A percentile compares a stretch with the other conserved stretches of the same genome.
These are phyloP conservation scores for Cymodocea nodosa DNA, from an alignment of 116 monocot genomes.

Conservation along the genomic window DNA sequence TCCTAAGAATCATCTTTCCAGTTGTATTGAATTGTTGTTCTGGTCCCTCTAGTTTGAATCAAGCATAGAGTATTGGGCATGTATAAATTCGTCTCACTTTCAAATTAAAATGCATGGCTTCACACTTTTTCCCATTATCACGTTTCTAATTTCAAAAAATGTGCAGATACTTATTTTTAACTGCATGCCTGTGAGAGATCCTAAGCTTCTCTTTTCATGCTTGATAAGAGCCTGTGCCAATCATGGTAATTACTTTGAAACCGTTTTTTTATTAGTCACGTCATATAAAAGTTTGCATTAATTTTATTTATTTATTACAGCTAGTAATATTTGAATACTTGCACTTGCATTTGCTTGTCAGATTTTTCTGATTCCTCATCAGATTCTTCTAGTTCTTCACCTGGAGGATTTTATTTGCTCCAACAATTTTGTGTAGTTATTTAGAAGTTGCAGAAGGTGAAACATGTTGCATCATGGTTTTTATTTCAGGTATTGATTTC, in stretches of 20 bases:
- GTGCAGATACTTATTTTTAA: constrained; percentile 85
- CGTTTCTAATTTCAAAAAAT: not conserved
- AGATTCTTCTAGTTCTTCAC: not conserved
- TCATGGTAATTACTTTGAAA: constrained; percentile 33
- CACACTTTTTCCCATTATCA: not conserved
- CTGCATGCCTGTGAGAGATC: constrained; percentile 92
- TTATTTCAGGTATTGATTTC: constrained; percentile 48
- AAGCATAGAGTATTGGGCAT: not conserved
- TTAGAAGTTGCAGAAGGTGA: too few relatives aligned
- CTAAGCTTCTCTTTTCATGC: constrained; percentile 52
- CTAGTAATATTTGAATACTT: not conserved
- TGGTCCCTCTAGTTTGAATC: not conserved
- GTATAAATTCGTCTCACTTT: not conserved
- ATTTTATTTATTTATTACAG: not conserved
- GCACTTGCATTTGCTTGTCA: not conserved
- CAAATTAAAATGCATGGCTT: not conserved
- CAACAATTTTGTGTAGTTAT: too few relatives aligned
- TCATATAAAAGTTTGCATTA: not conserved
- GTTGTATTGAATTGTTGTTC: too few relatives aligned
- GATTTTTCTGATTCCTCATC: not conserved
- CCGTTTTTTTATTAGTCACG: not conserved
- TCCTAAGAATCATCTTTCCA: constrained; percentile 18
- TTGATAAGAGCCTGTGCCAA: constrained; percentile 40
- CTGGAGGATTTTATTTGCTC: too few relatives aligned
- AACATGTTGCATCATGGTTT: not conserved